These are phyloP conservation scores for Pelagomonas calceolata DNA, from an alignment of 108 stramenopile genomes.

Conservation along the genomic window DNA sequence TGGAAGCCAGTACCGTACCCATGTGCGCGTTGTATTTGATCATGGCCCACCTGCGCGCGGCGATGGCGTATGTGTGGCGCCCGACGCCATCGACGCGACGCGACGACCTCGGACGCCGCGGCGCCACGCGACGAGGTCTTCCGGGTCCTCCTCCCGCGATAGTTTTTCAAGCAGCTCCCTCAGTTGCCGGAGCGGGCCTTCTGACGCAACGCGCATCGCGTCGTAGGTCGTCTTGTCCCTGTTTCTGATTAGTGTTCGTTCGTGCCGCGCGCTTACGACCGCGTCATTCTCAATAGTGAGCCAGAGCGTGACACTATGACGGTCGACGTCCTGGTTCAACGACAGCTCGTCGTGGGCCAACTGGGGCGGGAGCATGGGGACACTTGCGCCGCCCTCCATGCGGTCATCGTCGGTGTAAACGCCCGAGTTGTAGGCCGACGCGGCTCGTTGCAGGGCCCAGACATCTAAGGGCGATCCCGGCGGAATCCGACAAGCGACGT, in stretches of 20 bases:
- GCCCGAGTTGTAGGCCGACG: background rate
- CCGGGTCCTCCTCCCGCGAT: background rate
- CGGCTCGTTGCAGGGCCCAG: background rate
- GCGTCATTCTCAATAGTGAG: background rate
- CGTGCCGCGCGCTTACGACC: background rate
- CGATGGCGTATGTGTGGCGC: too few relatives aligned
- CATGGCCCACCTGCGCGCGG: too few relatives aligned
- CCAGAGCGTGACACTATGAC: background rate
- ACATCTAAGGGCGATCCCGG: background rate
- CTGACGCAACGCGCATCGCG: background rate
- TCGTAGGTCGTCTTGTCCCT: background rate
- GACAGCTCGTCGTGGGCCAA: background rate
- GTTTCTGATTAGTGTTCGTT: background rate
- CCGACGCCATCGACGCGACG: too few relatives aligned
- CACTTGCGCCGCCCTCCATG: background rate
- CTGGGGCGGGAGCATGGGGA: background rate
- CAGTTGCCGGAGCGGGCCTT: background rate
- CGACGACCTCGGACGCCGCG: too few relatives aligned
- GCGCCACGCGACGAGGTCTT: background rate
- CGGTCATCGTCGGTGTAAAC: background rate
- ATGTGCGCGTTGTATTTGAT: background rate
- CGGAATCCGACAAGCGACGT: background rate
- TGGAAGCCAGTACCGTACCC: background rate
- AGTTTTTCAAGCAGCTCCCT: background rate
- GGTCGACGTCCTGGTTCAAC: background rate